Base-by-base conservation (phyloP, 768 basidiomycete genomes). In the Russula ochroleuca region DNA sequence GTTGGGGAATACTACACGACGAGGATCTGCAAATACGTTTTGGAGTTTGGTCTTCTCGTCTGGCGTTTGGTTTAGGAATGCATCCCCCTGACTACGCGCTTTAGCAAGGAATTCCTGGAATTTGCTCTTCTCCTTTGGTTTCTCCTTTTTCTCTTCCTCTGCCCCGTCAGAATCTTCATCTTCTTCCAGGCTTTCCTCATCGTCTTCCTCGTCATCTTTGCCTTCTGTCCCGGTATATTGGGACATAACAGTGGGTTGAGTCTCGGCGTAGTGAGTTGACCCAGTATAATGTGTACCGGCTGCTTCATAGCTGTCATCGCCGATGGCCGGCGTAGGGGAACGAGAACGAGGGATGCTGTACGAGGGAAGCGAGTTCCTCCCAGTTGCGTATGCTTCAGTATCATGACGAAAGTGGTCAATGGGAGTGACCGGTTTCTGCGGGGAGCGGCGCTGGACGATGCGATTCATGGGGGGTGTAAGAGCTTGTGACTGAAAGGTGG, bases 281-380 rank as follows among this genome's bases (percentile, higher is more conserved):
- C 69, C 81, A 2, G 79, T 82, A 67, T 84, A 81, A 67, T 87
- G 84, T 17, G 85, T 76, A 10, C 78, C 82, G 6, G 82, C 79
- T 21, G 86, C 77, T 62, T 78, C 79, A 65, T 88, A 89, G 68
- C 85, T 87, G 66, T 89, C 88, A 43, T 88, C 87, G 56, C 88
- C 87, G 4, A 81, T 80, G 10, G 84, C 84, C 11, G 89, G 88
- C 4, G 89, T 90, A 0, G 89, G 87, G 3, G 89, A 91, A 25
- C 88, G 84, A 21, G 88, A 90, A 53, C 86, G 82, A 35, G 86
- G 80, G 3, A 79, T 77, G 7, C 73, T 75, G 68, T 79, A 81
- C 1, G 78, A 74, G 37, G 80, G 74, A 13, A 81, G 81, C 8
- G 82, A 76, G 67, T 79, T 75, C 60, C 79, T 79, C 8, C 85